A percentile compares a stretch with the other conserved stretches of the same genome.
Conservation (phyloP, 768 basidiomycete species). For the Sistotremastrum suecicum region DNA sequence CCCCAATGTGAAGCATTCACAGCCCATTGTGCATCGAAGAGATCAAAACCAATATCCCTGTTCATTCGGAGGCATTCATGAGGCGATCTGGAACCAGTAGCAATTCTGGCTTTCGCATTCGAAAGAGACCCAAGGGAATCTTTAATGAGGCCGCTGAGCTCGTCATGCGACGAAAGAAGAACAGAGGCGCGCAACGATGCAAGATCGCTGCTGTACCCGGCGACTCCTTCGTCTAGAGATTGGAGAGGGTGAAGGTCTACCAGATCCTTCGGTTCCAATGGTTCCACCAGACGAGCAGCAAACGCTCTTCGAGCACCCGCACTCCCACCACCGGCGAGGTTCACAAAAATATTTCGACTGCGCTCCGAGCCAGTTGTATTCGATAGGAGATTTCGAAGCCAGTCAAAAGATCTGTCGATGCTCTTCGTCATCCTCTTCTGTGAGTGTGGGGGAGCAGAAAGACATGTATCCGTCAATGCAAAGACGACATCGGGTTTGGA, state of each 20-base stretch:
- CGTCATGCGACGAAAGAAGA: slow-evolving; percentile 1
- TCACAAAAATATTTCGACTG: slow-evolving; percentile 39
- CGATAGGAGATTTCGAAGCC: slow-evolving; percentile 43
- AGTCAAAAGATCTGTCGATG: slow-evolving; percentile 50
- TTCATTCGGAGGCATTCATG: slow-evolving; percentile 66
- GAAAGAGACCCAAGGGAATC: slow-evolving; percentile 48
- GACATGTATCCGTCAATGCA: slow-evolving; percentile 57
- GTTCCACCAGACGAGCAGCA: slow-evolving; percentile 40
- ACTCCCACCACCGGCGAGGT: slow-evolving; percentile 51
- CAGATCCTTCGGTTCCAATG: slow-evolving; percentile 39
- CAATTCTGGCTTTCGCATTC: slow-evolving; percentile 43
- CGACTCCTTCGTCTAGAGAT: slow-evolving; percentile 52
- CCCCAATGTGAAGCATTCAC: slow-evolving; percentile 54
- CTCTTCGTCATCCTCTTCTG: slow-evolving; percentile 70
- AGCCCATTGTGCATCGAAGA: slow-evolving; percentile 67
- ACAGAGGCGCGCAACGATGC: slow-evolving; percentile 29
- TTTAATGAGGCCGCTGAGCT: slow-evolving; percentile 30
- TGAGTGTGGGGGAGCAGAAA: slow-evolving; percentile 49
- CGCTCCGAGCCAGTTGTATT: neutral
- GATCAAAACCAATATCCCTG: slow-evolving; percentile 49
- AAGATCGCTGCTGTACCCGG: slow-evolving; percentile 62
- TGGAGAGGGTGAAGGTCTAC: slow-evolving; percentile 34
- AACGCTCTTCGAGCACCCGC: slow-evolving; percentile 50
- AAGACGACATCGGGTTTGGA: slow-evolving; percentile 58
- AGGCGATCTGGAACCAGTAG: slow-evolving; percentile 42